Evolutionary conservation across 495 filamentous ascomycete species (phyloP).

Genomic region (Aspergillus bridgeri): DNA sequence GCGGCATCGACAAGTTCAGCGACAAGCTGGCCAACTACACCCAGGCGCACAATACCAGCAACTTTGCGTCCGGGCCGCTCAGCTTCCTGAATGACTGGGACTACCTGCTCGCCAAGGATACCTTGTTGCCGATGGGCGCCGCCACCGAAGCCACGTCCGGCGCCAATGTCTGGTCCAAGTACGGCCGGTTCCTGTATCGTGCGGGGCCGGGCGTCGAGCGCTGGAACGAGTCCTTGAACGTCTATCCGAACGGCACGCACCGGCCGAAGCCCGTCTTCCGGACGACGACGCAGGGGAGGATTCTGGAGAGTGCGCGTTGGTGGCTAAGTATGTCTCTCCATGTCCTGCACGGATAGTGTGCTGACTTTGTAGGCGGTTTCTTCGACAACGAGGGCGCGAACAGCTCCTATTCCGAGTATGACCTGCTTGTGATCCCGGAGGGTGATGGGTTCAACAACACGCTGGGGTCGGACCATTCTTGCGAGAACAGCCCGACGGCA

Average conservation of each 20-base stretch:
- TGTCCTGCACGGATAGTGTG: not conserved
- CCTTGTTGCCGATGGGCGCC: constrained; percentile 47
- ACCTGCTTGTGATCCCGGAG: constrained; percentile 48
- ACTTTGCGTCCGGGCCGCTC: constrained; percentile 41
- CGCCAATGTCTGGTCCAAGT: constrained; percentile 50
- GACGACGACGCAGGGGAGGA: constrained; percentile 48
- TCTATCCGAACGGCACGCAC: constrained; percentile 43
- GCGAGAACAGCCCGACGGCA: constrained; percentile 13
- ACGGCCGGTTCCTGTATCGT: constrained; percentile 49
- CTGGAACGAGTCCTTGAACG: constrained; percentile 42
- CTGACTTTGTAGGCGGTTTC: constrained; percentile 30
- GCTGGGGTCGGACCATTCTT: constrained; percentile 41
- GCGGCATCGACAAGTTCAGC: constrained; percentile 43
- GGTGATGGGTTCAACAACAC: constrained; percentile 47
- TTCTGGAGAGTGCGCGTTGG: constrained; percentile 46
- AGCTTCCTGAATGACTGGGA: constrained; percentile 49
- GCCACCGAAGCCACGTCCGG: constrained; percentile 49
- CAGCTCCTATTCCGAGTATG: constrained; percentile 35
- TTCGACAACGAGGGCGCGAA: constrained; percentile 35
- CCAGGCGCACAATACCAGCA: constrained; percentile 25
- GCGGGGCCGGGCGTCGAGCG: constrained; percentile 35
- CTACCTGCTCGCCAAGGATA: constrained; percentile 41
- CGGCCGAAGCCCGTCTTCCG: constrained; percentile 45
- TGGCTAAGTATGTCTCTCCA: constrained; percentile 31
- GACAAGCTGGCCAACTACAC: constrained; percentile 46